Conservation (phyloP, 225 moss, liverwort and hornwort species). For the Pseudoscleropodium purum region DNA sequence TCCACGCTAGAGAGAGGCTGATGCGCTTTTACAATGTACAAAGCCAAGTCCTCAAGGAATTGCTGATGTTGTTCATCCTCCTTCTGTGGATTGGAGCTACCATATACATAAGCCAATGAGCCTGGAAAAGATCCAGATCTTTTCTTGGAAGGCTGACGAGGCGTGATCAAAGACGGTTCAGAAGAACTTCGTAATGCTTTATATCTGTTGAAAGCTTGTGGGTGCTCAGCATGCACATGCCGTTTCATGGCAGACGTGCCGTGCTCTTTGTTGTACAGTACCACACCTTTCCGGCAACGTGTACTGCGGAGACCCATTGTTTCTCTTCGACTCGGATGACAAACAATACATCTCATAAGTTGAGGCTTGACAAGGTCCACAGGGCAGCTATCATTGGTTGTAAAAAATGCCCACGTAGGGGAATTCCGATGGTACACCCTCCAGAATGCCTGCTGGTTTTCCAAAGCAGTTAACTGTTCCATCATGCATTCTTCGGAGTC, state of each 20-base stretch:
- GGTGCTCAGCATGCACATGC: constrained; percentile 44
- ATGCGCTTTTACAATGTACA: constrained; percentile 24
- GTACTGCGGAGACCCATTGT: constrained; percentile 34
- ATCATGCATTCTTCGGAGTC: constrained; percentile 38
- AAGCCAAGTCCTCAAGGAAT: constrained; percentile 40
- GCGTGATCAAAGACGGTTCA: constrained; percentile 29
- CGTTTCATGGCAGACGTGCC: constrained; percentile 52
- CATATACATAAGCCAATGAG: constrained; percentile 14
- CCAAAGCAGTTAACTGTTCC: constrained; percentile 42
- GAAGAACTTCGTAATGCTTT: constrained; percentile 32
- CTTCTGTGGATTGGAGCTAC: constrained; percentile 26
- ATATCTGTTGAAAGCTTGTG: constrained; percentile 38
- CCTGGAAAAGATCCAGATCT: constrained; percentile 25
- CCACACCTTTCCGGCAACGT: constrained; percentile 47
- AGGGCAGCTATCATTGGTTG: constrained; percentile 40
- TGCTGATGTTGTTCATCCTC: constrained; percentile 42
- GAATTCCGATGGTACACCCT: constrained; percentile 44
- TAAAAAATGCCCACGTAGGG: constrained; percentile 48
- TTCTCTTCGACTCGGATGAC: constrained; percentile 50
- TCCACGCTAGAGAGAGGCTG: constrained; percentile 33
- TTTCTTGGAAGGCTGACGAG: constrained; percentile 45
- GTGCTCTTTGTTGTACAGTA: constrained; percentile 45
- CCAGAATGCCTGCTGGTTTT: constrained; percentile 47
- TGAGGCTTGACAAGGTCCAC: constrained; percentile 53
- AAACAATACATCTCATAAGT: constrained; percentile 53